Conservation (phyloP, 305 asterid species). For the Fraxinus sp. region DNA sequence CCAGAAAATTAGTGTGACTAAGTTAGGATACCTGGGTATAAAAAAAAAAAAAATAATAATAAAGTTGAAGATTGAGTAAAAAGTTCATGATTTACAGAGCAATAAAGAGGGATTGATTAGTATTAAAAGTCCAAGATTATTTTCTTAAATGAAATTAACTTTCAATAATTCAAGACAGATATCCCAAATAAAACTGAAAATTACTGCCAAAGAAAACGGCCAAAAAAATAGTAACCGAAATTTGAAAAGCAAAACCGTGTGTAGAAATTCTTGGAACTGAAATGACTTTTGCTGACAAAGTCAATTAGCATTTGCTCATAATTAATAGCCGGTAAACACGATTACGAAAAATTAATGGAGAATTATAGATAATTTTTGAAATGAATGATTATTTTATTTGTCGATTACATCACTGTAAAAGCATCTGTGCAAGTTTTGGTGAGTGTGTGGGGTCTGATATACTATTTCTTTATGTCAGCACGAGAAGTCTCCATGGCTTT, state of each 20-base stretch:
- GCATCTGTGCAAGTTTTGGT: conserved; percentile 26
- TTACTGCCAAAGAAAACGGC: neutral
- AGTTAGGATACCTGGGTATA: no score
- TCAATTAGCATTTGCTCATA: conserved; percentile 26
- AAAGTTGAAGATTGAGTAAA: neutral
- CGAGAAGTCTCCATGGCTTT: conserved; percentile 52
- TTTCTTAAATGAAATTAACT: conserved; percentile 24
- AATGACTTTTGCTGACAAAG: conserved; percentile 28
- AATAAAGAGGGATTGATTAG: conserved; percentile 23
- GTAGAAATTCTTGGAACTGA: conserved; percentile 30
- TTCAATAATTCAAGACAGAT: neutral
- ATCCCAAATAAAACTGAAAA: conserved; percentile 11
- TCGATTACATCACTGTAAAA: neutral
- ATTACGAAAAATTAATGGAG: neutral
- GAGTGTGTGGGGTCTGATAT: conserved; percentile 51
- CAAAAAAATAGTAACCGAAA: conserved; percentile 31
- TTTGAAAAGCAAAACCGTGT: conserved; percentile 21
- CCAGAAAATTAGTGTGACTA: no score
- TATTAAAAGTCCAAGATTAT: conserved; percentile 19
- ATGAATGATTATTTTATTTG: neutral
- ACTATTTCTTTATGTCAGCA: conserved; percentile 47
- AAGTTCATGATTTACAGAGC: neutral
- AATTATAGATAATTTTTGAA: conserved; percentile 12
- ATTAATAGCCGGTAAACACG: neutral
- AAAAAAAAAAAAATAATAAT: no score